Base-by-base conservation (phyloP, 2,329 filamentous ascomycete genomes). In the Cladorrhinum sp. region DNA sequence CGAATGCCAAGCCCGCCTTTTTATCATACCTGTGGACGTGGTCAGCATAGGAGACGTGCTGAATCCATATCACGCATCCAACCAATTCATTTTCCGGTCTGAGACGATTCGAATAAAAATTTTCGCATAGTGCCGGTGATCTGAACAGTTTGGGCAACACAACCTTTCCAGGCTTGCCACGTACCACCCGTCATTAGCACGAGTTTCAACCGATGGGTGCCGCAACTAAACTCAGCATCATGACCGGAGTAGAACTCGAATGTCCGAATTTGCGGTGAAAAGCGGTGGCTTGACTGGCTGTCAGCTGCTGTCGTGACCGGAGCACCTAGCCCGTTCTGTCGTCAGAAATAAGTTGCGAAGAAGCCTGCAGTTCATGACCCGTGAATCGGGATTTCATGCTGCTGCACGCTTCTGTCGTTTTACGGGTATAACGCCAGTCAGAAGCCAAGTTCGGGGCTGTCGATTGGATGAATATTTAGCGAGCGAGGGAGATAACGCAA, bases 251-350 rank as follows among this genome's bases (percentile, higher is more conserved):
- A 25, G 20, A n/a, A 29, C 38, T 16, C 27, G 13, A 2, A n/a
- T 2, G 20, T 13, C 36, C 7, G 32, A 24, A 13, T 57, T 59
- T 59, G 48, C 62, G 62, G 62, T 63, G 20, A 59, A 38, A 52
- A 29, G 18, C 16, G 24, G 50, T 32, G 18, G 7, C 29, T 25
- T 61, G 56, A 59, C 12, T 63, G 58, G 62, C 53, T 59, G 23
- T 53, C 18, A 18, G 41, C n/a, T 3, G 20, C 29, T n/a, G 41
- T 45, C 45, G 41, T 50, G 53, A 54, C 41, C 23, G 50, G 12
- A 18, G 45, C 29, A 38, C 55, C 32, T 58, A 45, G 32, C 59
- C 55, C 55, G 50, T 55, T 55, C 32, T 36, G 45, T 27, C 10
- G 1, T 25, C 58, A 13, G 8, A n/a, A 24, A 27, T 8, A 12